These are phyloP conservation scores for Gastrolobium villosum DNA, from an alignment of 306 rosid species.

Conservation along the genomic window DNA sequence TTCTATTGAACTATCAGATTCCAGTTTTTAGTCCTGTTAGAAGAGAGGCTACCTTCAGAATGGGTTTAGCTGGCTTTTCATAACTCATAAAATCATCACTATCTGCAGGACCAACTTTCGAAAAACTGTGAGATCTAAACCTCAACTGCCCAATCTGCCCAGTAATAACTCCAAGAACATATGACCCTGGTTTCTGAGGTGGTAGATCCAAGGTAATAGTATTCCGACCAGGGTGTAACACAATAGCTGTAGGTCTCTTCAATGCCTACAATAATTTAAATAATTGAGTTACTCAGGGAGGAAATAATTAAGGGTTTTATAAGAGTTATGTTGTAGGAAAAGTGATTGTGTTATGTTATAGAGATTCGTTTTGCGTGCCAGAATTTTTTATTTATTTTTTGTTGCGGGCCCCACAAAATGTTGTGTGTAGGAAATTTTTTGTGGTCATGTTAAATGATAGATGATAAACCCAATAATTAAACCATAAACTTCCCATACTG, in stretches of 20 bases:
- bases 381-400: no score
- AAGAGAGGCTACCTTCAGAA: conserved; percentile 79
- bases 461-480: no score
- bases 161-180: conserved; percentile 95
- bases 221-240: conserved; percentile 93
- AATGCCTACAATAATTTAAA: conserved; percentile 73
- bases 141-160: conserved; percentile 94
- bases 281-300: conserved; percentile 35
- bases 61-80: conserved; percentile 95
- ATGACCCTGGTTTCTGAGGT: conserved; percentile 98
- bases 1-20: conserved; percentile 25
- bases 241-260: conserved; percentile 74
- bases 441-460: no score
- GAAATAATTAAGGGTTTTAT: conserved; percentile 35
- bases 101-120: conserved; percentile 95
- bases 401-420: no score
- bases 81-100: conserved; percentile 94
- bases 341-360: no score
- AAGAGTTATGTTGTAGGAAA: no score
- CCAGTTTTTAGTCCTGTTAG: conserved; percentile 41
- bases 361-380: no score
- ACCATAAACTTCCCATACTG: conserved; percentile 28
- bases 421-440: no score
- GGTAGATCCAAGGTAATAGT: conserved; percentile 89
- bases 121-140: conserved; percentile 95